phyloP scores from a whole-genome alignment of 2,329 filamentous ascomycete species.

The Pyrenophora teres region DNA sequence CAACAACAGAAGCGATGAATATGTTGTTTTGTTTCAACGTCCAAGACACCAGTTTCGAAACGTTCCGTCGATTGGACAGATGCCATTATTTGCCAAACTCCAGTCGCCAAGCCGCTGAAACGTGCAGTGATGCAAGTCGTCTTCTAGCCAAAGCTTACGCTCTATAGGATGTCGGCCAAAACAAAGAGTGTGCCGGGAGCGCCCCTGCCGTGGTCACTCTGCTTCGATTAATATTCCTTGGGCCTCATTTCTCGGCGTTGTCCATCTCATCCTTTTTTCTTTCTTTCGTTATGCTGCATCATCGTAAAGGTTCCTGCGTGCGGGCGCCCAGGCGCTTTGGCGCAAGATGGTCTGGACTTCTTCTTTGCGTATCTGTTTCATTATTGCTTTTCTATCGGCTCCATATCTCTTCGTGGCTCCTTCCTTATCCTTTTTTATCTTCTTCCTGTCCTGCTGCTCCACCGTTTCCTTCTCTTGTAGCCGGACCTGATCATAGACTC shows the following conservation, averaged over 20 bases:
- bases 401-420: constrained; percentile 8
- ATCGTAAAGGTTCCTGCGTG: constrained; percentile 15
- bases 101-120: constrained; percentile 1
- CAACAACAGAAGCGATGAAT: neutral
- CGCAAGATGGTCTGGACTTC: constrained; percentile 18
- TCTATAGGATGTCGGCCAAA: neutral
- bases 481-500: neutral
- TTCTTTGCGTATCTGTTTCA: constrained; percentile 13
- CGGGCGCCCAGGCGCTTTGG: constrained; percentile 15
- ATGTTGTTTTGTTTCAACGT: too few relatives aligned
- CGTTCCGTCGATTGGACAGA: neutral
- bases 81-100: too few relatives aligned
- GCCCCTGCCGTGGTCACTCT: neutral
- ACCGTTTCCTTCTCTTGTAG: constrained; percentile 14
- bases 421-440: constrained; percentile 14
- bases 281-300: constrained; percentile 8
- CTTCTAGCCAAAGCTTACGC: neutral
- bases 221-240: neutral
- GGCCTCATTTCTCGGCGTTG: neutral
- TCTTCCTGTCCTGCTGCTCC: constrained; percentile 21
- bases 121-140: constrained; percentile 1
- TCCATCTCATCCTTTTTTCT: neutral
- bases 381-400: constrained; percentile 16
- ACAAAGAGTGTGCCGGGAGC: neutral
- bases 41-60: neutral